Conservation (phyloP, 495 filamentous ascomycete species). For the Penicillium paradoxum region DNA sequence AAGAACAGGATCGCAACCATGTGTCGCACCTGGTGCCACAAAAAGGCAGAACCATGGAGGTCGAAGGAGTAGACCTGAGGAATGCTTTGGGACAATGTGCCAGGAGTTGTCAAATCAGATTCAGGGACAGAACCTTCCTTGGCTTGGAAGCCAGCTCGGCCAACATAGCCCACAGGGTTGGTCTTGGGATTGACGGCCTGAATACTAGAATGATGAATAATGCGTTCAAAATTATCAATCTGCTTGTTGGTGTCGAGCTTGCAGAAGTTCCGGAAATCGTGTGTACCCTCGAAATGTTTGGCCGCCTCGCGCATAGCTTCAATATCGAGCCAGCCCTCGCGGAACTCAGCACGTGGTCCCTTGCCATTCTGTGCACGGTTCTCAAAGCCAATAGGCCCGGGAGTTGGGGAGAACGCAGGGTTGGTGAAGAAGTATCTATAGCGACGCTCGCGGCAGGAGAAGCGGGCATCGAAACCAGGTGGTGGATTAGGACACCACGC, state of each 20-base stretch:
- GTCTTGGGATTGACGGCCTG: conserved; percentile 54
- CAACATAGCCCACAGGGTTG: conserved; percentile 38
- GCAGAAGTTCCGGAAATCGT: conserved; percentile 98
- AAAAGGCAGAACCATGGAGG: conserved; percentile 84
- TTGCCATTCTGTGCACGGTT: conserved; percentile 18
- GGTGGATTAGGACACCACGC: conserved; percentile 90
- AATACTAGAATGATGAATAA: conserved; percentile 72
- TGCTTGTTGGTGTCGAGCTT: conserved; percentile 84
- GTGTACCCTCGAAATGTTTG: conserved; percentile 67
- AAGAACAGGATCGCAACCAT: conserved; percentile 85
- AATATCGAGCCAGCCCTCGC: conserved; percentile 69
- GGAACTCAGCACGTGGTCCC: conserved; percentile 26
- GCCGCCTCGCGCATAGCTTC: conserved; percentile 80
- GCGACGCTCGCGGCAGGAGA: conserved; percentile 80
- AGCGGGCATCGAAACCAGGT: conserved; percentile 79
- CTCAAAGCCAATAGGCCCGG: conserved; percentile 32
- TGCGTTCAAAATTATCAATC: conserved; percentile 71
- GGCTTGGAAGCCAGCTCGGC: conserved; percentile 30
- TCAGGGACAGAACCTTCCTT: conserved; percentile 15
- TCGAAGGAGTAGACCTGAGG: conserved; percentile 80
- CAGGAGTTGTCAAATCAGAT: conserved; percentile 14
- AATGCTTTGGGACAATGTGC: conserved; percentile 14
- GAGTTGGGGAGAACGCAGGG: conserved; percentile 68
- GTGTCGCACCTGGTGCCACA: conserved; percentile 97
- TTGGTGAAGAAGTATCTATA: conserved; percentile 98